Base-by-base conservation (phyloP, 2,329 filamentous ascomycete species). In the Clarireedia paspali region DNA sequence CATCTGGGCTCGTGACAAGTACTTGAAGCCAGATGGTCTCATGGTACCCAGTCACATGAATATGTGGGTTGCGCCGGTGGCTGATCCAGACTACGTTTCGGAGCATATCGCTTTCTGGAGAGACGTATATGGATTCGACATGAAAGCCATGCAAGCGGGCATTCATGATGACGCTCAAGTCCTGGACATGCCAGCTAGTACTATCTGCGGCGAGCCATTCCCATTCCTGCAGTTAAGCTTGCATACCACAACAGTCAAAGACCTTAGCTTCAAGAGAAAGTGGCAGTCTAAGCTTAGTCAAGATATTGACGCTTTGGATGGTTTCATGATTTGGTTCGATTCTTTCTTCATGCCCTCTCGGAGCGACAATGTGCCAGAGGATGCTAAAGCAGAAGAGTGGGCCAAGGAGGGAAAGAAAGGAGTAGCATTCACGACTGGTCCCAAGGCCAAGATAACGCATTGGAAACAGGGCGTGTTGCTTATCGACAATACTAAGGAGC, bases 91-190 rank as follows among this genome's bases (percentile, higher is more conserved):
- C 53, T 92, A 89, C 69, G 77, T 94, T 55, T 77, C 82, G 17
- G 89, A 94, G 56, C 85, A 88, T 70, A 80, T 94, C 60, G 76
- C 82, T 20, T 96, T 92, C 75, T 97, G 92, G 92, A 81, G 87
- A 61, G 84, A 94, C 65, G 88, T 97, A 5, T 96, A 97, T 71
- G 92, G 91, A 50, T 97, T 97, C 72, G 85, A 95, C 68, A 96
- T 96, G 88, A 84, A 82, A 64, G 83, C 88, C 60, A 96, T 97
- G 92, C 85, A 91, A 66, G 79, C 84, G 47, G 85, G 85, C 40
- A 89, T 92, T 57, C 84, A 87, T 66, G 84, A 92, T 59, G 91
- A 96, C 66, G 85, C 85, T n/a, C 78, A 91, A 57, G 82, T 96
- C 57, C 81, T 90, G 57, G 77, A 85, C 59, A 84, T 91, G 72